Conservation (phyloP, 2,329 filamentous ascomycete genomes). For the Trichothecium roseum region DNA sequence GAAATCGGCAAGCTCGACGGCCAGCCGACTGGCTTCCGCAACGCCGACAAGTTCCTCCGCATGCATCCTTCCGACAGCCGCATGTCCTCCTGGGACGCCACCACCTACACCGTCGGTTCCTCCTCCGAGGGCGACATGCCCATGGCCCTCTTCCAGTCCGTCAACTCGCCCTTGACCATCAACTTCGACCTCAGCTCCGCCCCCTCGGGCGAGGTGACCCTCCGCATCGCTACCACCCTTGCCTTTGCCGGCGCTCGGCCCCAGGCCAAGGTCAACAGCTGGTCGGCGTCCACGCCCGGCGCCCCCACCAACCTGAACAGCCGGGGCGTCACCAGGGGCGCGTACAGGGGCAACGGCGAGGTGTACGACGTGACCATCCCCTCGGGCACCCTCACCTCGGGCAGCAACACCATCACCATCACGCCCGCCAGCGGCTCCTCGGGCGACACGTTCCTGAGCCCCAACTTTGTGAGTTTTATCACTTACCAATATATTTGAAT, state of each 20-base stretch:
- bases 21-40: constrained; percentile 52
- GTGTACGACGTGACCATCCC: constrained; percentile 54
- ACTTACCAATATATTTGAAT: too few species aligned
- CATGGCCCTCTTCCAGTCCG: constrained; percentile 54
- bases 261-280: constrained; percentile 45
- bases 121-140: constrained; percentile 43
- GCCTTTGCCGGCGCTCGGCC: constrained; percentile 51
- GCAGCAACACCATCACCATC: constrained; percentile 58
- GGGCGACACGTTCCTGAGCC: constrained; percentile 43
- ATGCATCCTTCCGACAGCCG: constrained; percentile 59
- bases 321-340: constrained; percentile 54
- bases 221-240: constrained; percentile 55
- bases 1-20: constrained; percentile 58
- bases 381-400: constrained; percentile 45
- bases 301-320: constrained; percentile 54
- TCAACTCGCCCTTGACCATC: constrained; percentile 51
- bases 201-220: constrained; percentile 40
- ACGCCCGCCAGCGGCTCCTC: constrained; percentile 47
- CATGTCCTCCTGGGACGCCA: constrained; percentile 50
- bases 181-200: constrained; percentile 43
- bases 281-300: constrained; percentile 32
- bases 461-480: constrained; percentile 49
- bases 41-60: constrained; percentile 54
- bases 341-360: constrained; percentile 53
- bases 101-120: constrained; percentile 51